These are phyloP conservation scores for Calonectria fujianensis DNA, from an alignment of 2,329 filamentous ascomycete species.

Conservation along the genomic window DNA sequence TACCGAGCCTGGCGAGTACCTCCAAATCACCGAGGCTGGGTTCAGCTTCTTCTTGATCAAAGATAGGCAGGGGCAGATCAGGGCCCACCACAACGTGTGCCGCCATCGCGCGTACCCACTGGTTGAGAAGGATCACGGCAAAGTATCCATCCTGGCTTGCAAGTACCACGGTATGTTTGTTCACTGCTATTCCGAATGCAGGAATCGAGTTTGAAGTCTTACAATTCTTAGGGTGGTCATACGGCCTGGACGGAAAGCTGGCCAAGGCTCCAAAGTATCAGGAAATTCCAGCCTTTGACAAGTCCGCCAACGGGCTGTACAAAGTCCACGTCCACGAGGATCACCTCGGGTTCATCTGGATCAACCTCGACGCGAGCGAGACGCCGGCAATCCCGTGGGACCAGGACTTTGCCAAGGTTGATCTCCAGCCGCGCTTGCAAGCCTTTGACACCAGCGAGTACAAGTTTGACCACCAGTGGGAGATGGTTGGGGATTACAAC, in stretches of 20 bases:
- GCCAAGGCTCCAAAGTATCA: constrained; percentile 42
- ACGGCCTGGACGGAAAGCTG: constrained; percentile 38
- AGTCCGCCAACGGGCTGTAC: constrained; percentile 32
- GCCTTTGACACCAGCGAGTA: constrained; percentile 70
- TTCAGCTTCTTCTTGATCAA: constrained; percentile 42
- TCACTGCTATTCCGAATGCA: neutral
- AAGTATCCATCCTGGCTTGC: constrained; percentile 34
- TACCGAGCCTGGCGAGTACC: constrained; percentile 71
- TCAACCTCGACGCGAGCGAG: constrained; percentile 63
- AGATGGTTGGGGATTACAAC: constrained; percentile 73
- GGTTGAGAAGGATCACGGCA: constrained; percentile 35
- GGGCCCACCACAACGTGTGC: constrained; percentile 40
- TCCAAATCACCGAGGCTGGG: constrained; percentile 70
- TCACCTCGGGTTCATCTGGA: constrained; percentile 38
- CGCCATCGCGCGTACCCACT: constrained; percentile 40
- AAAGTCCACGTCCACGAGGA: constrained; percentile 40
- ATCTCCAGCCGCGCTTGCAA: constrained; percentile 65
- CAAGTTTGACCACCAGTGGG: constrained; percentile 73
- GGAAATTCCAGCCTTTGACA: constrained; percentile 37
- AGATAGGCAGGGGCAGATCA: constrained; percentile 34
- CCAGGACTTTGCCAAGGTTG: constrained; percentile 68
- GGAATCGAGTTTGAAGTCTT: neutral
- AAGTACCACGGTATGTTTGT: constrained; percentile 37
- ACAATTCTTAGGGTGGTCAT: constrained; percentile 33
- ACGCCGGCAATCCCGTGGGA: constrained; percentile 68